Evolutionary conservation across 2,329 filamentous ascomycete genomes (phyloP).

Genomic region (Metarhizium sp.): DNA sequence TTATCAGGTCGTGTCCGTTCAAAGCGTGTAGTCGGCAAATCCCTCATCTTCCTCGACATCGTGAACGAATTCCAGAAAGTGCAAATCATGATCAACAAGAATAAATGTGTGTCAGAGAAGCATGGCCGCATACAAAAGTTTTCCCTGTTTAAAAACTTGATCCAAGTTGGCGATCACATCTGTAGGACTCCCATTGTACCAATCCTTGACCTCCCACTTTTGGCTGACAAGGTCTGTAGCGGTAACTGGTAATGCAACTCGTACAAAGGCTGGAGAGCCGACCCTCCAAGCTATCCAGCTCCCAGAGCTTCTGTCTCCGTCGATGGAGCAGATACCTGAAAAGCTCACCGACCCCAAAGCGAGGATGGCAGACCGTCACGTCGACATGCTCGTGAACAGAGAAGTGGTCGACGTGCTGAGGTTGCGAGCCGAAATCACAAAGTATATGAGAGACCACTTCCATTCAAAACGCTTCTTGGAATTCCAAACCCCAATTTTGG

Average conservation of each 20-base stretch:
- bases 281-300: constrained; percentile 60
- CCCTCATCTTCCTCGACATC: constrained; percentile 78
- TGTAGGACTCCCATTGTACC: constrained; percentile 43
- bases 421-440: constrained; percentile 65
- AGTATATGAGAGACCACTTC: constrained; percentile 65
- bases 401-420: constrained; percentile 59
- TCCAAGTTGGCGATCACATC: constrained; percentile 76
- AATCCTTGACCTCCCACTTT: constrained; percentile 13
- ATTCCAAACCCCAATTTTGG: constrained; percentile 84
- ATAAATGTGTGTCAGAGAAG: constrained; percentile 30
- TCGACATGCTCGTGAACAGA: constrained; percentile 74
- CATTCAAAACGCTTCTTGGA: constrained; percentile 67
- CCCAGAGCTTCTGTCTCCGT: constrained; percentile 66
- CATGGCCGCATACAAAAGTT: constrained; percentile 33
- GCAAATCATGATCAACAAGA: constrained; percentile 68
- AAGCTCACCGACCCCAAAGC: constrained; percentile 62
- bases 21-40: constrained; percentile 62
- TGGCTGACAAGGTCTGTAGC: constrained; percentile 34
- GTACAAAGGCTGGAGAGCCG: constrained; percentile 64
- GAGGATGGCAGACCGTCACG: constrained; percentile 67
- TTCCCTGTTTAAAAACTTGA: constrained; percentile 52
- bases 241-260: constrained; percentile 59
- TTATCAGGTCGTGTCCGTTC: constrained; percentile 59
- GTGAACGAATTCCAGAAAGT: constrained; percentile 61
- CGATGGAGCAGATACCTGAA: constrained; percentile 69